Evolutionary conservation across 2,329 filamentous ascomycete species (phyloP).

Genomic region (Mollisiaceae sp.): DNA sequence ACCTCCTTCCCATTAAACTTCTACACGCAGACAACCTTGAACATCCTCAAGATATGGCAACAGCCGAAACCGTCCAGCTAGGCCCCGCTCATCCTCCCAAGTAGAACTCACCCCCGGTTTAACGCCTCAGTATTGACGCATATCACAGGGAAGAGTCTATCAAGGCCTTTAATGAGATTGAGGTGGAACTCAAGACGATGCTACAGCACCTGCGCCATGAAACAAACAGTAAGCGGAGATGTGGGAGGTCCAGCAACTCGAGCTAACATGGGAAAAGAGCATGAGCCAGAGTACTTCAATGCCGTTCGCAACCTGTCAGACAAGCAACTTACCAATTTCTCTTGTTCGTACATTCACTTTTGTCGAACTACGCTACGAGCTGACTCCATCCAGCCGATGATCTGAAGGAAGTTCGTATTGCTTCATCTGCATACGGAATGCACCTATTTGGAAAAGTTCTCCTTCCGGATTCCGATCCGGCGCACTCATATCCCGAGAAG

Average conservation of each 20-base stretch:
- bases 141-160: constrained; percentile 53
- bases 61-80: constrained; percentile 56
- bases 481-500: constrained; percentile 24
- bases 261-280: constrained; percentile 46
- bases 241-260: neutral
- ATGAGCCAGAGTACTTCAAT: constrained; percentile 61
- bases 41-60: constrained; percentile 35
- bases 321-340: constrained; percentile 40
- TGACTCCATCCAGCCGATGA: constrained; percentile 46
- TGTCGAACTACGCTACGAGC: neutral
- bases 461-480: constrained; percentile 45
- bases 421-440: constrained; percentile 50
- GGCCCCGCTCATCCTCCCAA: constrained; percentile 49
- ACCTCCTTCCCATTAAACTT: neutral
- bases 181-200: constrained; percentile 56
- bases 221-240: constrained; percentile 47
- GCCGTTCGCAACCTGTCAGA: constrained; percentile 45
- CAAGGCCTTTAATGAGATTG: constrained; percentile 54
- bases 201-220: constrained; percentile 56
- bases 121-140: neutral
- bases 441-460: constrained; percentile 56
- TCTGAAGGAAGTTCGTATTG: constrained; percentile 52
- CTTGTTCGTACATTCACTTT: constrained; percentile 35
- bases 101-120: constrained; percentile 33
- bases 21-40: neutral